Conservation (phyloP, 2,329 filamentous ascomycete species). For the Alternaria consortialis region DNA sequence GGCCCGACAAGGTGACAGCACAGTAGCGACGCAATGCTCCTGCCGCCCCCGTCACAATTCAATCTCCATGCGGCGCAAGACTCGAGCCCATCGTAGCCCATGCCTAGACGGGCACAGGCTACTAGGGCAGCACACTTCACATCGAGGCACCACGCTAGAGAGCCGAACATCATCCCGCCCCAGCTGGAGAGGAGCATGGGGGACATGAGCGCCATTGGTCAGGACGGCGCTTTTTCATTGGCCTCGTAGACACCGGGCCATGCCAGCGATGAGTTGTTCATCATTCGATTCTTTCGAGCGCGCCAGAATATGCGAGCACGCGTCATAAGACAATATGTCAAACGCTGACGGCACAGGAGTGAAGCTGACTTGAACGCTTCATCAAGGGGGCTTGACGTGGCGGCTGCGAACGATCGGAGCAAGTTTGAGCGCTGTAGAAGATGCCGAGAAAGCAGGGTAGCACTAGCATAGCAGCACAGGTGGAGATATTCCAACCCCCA, state of each 20-base stretch:
- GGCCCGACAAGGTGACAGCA: slow-evolving; percentile 28
- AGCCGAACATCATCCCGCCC: slow-evolving; percentile 17
- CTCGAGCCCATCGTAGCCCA: slow-evolving; percentile 32
- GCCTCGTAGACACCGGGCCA: slow-evolving; percentile 24
- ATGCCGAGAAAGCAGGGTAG: not conserved
- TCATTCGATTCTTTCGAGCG: slow-evolving; percentile 20
- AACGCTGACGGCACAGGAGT: slow-evolving; percentile 21
- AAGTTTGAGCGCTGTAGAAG: not conserved
- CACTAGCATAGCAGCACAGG: not conserved
- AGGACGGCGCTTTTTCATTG: slow-evolving; percentile 27
- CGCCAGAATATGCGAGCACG: slow-evolving; percentile 32
- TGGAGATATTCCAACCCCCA: not conserved
- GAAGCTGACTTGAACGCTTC: slow-evolving; percentile 29
- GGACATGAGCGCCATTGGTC: slow-evolving; percentile 12
- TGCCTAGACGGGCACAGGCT: slow-evolving; percentile 12
- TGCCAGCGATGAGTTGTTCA: slow-evolving; percentile 48
- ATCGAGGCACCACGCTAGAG: slow-evolving; percentile 26
- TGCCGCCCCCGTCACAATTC: slow-evolving; percentile 31
- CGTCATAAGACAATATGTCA: slow-evolving; percentile 31
- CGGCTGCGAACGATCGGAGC: slow-evolving; percentile 9
- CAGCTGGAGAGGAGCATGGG: slow-evolving; percentile 23
- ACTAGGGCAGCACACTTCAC: slow-evolving; percentile 30
- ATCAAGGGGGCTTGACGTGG: slow-evolving; percentile 22
- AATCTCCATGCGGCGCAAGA: slow-evolving; percentile 20
- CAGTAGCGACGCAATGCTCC: slow-evolving; percentile 25